phyloP scores from a whole-genome alignment of 768 basidiomycete genomes.

The Calocybe gangraenosa region DNA sequence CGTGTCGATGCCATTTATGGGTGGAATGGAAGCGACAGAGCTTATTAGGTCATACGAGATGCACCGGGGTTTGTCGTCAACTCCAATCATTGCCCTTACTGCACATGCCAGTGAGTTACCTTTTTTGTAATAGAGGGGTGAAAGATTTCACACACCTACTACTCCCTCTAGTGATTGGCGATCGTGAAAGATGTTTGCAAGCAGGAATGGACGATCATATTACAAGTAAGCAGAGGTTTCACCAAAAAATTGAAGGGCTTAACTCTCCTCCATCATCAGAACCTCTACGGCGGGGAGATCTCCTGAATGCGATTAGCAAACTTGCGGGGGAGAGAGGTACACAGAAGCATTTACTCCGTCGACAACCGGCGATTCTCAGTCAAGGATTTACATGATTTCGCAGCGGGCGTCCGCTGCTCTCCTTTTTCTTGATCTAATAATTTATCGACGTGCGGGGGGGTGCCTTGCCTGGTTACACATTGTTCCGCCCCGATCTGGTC shows the following conservation, averaged over 20 bases:
- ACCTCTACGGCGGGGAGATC: constrained; percentile 73
- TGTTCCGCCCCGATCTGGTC: no score
- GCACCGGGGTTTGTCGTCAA: constrained; percentile 55
- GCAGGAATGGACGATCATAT: constrained; percentile 73
- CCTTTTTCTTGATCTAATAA: no score
- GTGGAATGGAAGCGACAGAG: constrained; percentile 96
- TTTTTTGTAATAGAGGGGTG: not conserved
- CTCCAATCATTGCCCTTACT: constrained; percentile 94
- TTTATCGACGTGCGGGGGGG: no score
- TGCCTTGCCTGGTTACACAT: no score
- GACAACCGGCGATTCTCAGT: constrained; percentile 8
- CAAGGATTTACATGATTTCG: constrained; percentile 5
- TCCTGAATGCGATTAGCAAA: constrained; percentile 79
- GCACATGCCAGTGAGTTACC: constrained; percentile 91
- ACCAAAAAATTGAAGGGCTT: constrained; percentile 5
- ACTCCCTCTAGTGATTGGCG: constrained; percentile 69
- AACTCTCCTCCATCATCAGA: constrained; percentile 34
- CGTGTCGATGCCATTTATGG: constrained; percentile 98
- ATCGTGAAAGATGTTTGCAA: constrained; percentile 46
- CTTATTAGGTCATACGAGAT: constrained; percentile 84
- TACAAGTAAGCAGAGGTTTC: constrained; percentile 53
- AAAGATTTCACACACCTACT: not conserved
- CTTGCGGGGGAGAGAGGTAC: constrained; percentile 62
- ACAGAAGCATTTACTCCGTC: constrained; percentile 29
- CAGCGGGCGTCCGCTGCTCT: no score